These are phyloP conservation scores for Acrasis kona DNA, from an alignment of 78 protist genomes.

Conservation along the genomic window DNA sequence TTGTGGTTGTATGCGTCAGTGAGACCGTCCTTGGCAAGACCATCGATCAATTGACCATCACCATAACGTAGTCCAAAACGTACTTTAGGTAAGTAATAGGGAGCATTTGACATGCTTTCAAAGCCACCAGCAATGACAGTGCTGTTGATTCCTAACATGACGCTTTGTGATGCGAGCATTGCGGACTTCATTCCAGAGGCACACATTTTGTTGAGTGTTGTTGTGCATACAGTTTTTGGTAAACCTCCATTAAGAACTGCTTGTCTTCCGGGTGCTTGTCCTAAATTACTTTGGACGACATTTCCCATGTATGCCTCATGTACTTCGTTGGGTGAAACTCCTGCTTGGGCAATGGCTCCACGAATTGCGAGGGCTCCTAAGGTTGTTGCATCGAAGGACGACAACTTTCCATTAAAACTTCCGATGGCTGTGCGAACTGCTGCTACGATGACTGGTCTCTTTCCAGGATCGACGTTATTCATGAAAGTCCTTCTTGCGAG, in stretches of 20 bases:
- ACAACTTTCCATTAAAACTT: slow-evolving; percentile 9
- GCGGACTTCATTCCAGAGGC: slow-evolving; percentile 93
- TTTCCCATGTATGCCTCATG: slow-evolving; percentile 19
- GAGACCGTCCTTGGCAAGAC: slow-evolving; percentile 83
- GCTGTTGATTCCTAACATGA: slow-evolving; percentile 56
- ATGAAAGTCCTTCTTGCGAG: too few species aligned
- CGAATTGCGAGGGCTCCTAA: slow-evolving; percentile 12
- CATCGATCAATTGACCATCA: slow-evolving; percentile 45
- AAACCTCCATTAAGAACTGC: slow-evolving; percentile 25
- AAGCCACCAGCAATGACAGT: slow-evolving; percentile 64
- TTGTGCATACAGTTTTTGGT: neutral
- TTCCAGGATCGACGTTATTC: too few species aligned
- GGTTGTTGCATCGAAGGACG: slow-evolving; percentile 7
- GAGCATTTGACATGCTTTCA: slow-evolving; percentile 94
- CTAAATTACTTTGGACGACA: slow-evolving; percentile 18
- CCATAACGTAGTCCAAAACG: slow-evolving; percentile 72
- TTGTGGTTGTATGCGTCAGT: slow-evolving; percentile 71
- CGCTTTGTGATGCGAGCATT: slow-evolving; percentile 77
- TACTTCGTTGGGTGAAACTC: neutral
- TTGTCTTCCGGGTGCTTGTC: slow-evolving; percentile 22
- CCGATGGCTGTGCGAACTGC: too few species aligned
- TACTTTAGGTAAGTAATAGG: slow-evolving; percentile 61
- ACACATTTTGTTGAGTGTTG: slow-evolving; percentile 87
- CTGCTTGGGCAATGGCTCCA: slow-evolving; percentile 23
- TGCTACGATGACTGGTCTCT: too few species aligned